phyloP scores from a whole-genome alignment of 495 filamentous ascomycete genomes.

The Tuber microsphaerosporum region DNA sequence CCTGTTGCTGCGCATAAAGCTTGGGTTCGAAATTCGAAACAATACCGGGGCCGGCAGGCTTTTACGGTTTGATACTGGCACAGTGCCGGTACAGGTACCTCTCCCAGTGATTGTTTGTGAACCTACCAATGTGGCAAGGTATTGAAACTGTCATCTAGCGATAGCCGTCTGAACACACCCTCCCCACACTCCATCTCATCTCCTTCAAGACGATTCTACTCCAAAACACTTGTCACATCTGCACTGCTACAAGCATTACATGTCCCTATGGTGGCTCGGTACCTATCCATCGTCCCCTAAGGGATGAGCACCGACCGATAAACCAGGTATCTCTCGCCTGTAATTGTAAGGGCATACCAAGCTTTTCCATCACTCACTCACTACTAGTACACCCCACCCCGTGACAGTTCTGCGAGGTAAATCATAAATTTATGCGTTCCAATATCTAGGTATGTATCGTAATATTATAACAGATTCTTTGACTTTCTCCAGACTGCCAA shows the following conservation, averaged over 20 bases:
- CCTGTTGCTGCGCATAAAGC: not conserved
- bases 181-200: slow-evolving; percentile 8
- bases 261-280: not conserved
- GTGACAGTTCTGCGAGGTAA: slow-evolving; percentile 16
- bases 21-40: not conserved
- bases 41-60: not conserved
- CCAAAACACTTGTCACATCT: slow-evolving; percentile 15
- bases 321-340: not conserved
- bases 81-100: not conserved
- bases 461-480: not conserved
- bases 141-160: slow-evolving; percentile 36
- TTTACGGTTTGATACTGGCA: not conserved
- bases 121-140: slow-evolving; percentile 12
- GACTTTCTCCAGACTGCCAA: not conserved
- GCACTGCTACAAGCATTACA: not conserved
- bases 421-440: slow-evolving; percentile 24
- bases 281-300: not conserved
- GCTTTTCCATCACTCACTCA: slow-evolving; percentile 6
- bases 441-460: slow-evolving; percentile 12
- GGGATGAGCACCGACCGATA: not conserved
- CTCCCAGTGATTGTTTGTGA: not conserved
- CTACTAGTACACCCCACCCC: not conserved
- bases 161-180: slow-evolving; percentile 21
- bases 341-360: not conserved
- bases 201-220: slow-evolving; percentile 6